Evolutionary conservation across 2,329 filamentous ascomycete genomes (phyloP).

Genomic region (Leptographium procerum): DNA sequence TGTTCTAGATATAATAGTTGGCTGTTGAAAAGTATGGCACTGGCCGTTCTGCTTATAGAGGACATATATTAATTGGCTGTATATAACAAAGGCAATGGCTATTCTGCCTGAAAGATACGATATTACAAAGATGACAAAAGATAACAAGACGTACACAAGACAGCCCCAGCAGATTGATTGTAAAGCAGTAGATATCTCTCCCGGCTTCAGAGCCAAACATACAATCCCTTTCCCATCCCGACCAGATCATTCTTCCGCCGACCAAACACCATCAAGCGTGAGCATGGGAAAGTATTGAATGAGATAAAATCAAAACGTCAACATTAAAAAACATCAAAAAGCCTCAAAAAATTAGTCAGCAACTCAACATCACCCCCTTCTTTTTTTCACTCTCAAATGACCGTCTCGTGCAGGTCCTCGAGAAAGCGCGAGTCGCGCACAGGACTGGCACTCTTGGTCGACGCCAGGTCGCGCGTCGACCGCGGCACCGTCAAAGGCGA

Average conservation of each 20-base stretch:
- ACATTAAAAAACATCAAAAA: not conserved
- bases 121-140: not conserved
- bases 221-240: too few relatives aligned
- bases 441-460: constrained; percentile 26
- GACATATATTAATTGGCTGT: not conserved
- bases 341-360: not conserved
- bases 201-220: too few relatives aligned
- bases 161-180: too few relatives aligned
- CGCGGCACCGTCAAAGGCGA: constrained; percentile 9
- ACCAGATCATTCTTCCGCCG: too few relatives aligned
- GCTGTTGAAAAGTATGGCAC: too few relatives aligned
- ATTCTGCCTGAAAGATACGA: too few relatives aligned
- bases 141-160: not conserved
- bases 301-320: not conserved
- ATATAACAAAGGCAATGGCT: not conserved
- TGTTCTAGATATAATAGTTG: too few relatives aligned
- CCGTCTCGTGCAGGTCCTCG: constrained; percentile 29
- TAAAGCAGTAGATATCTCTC: too few relatives aligned
- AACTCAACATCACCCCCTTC: not conserved
- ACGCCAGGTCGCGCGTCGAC: constrained; percentile 15
- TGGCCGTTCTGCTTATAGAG: too few relatives aligned
- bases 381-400: too few relatives aligned
- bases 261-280: too few relatives aligned
- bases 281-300: too few relatives aligned
- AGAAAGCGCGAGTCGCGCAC: constrained; percentile 37